Percentiles rank a stretch among this genome's conserved stretches.
phyloP scores from a whole-genome alignment of 768 basidiomycete genomes.

The Sarcodon aspratus region DNA sequence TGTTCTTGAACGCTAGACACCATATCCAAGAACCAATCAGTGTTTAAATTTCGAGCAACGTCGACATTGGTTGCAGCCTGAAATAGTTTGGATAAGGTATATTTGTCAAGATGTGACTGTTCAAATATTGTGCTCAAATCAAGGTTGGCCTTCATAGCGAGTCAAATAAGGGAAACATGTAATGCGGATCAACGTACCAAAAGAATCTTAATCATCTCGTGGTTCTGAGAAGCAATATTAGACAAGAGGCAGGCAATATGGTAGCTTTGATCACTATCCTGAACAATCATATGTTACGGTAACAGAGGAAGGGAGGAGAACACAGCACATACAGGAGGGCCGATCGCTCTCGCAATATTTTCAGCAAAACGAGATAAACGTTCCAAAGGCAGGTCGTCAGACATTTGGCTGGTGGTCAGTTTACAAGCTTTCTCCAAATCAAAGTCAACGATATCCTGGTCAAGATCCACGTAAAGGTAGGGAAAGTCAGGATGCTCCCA shows the following conservation, averaged over 20 bases:
- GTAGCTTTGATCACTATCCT: constrained; percentile 48
- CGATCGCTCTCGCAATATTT: constrained; percentile 42
- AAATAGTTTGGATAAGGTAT: constrained; percentile 42
- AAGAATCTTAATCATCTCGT: constrained; percentile 27
- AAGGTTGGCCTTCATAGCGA: constrained; percentile 37
- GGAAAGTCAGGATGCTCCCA: constrained; percentile 73
- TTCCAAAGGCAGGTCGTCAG: constrained; percentile 42
- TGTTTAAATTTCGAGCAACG: constrained; percentile 42
- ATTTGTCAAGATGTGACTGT: constrained; percentile 36
- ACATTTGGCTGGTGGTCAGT: constrained; percentile 43
- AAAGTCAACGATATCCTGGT: constrained; percentile 35
- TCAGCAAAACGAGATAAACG: constrained; percentile 42
- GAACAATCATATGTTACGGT: not conserved
- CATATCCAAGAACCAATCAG: constrained; percentile 27
- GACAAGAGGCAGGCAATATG: constrained; percentile 50
- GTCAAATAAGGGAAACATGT: constrained; percentile 17
- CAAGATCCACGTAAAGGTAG: constrained; percentile 52
- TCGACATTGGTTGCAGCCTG: constrained; percentile 58
- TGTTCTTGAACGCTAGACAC: constrained; percentile 27
- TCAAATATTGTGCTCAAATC: constrained; percentile 47
- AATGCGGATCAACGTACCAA: constrained; percentile 25
- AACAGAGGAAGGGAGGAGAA: not conserved
- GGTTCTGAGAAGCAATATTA: constrained; percentile 56
- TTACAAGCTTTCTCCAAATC: constrained; percentile 48
- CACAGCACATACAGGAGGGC: constrained; percentile 36